Evolutionary conservation across 2,329 filamentous ascomycete genomes (phyloP).

Genomic region (Aureobasidium melanogenum): DNA sequence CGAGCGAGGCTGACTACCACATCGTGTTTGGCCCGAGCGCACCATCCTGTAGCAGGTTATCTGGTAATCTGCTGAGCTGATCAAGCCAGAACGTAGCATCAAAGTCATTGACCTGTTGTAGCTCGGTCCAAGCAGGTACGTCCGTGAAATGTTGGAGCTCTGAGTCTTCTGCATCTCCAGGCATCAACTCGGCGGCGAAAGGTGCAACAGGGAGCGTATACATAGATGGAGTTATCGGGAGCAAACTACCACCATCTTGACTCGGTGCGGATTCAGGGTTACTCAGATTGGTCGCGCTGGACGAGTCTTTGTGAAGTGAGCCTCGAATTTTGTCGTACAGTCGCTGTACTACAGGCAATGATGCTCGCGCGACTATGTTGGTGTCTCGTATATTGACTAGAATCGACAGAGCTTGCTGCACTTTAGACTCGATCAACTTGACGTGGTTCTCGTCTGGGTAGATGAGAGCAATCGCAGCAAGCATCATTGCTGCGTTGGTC

Average conservation of each 20-base stretch:
- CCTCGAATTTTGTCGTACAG: not conserved
- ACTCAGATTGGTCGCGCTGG: not conserved
- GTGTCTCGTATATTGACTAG: not conserved
- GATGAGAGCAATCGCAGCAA: not conserved
- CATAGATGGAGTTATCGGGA: not conserved
- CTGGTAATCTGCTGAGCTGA: not conserved
- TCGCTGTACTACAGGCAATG: not conserved
- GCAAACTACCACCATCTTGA: not conserved
- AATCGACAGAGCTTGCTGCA: not conserved
- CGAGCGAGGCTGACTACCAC: not conserved
- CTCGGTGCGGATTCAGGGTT: not conserved
- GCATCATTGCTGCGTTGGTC: not conserved
- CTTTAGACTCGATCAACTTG: not conserved
- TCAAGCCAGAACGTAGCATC: conserved; percentile 1
- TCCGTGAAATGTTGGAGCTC: not conserved
- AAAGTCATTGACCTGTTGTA: not conserved
- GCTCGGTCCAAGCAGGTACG: not conserved
- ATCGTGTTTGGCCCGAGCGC: not conserved
- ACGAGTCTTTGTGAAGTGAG: not conserved
- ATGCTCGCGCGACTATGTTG: not conserved
- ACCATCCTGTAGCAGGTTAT: not conserved
- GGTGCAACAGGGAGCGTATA: not conserved
- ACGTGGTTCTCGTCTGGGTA: not conserved
- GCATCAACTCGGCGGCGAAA: not conserved
- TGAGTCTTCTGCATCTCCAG: not conserved